Evolutionary conservation across 371 early-diverging fungal species (phyloP).

Genomic region (Batrachochytrium dendrobatidis): DNA sequence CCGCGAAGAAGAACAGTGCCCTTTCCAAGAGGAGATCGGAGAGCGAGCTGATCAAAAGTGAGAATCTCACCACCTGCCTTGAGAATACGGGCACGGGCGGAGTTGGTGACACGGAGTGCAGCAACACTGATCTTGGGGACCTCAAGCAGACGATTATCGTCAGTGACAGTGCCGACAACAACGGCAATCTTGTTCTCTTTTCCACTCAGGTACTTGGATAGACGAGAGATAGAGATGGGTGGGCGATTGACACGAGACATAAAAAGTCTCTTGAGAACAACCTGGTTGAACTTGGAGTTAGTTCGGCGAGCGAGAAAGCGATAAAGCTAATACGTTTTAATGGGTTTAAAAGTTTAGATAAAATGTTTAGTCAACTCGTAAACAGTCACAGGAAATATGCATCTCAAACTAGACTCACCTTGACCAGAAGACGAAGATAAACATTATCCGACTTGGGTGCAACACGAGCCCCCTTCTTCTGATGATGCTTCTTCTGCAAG

Average conservation of each 20-base stretch:
- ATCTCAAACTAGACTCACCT: slow-evolving; percentile 28
- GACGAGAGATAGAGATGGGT: slow-evolving; percentile 85
- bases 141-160: slow-evolving; percentile 87
- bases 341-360: not conserved
- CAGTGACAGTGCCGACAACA: slow-evolving; percentile 94
- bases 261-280: slow-evolving; percentile 94
- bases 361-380: not conserved
- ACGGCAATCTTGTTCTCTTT: slow-evolving; percentile 75
- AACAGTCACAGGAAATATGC: not conserved
- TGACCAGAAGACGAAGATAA: slow-evolving; percentile 92
- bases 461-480: slow-evolving; percentile 78
- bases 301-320: slow-evolving; percentile 98
- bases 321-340: slow-evolving; percentile 68
- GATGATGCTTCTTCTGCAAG: slow-evolving; percentile 86
- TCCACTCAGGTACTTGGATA: slow-evolving; percentile 62
- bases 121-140: slow-evolving; percentile 94
- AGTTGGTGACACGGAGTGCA: slow-evolving; percentile 90
- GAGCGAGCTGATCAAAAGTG: slow-evolving; percentile 97
- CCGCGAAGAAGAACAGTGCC: slow-evolving; percentile 95
- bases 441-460: slow-evolving; percentile 88
- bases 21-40: slow-evolving; percentile 94
- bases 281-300: slow-evolving; percentile 96
- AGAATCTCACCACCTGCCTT: slow-evolving; percentile 97
- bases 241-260: slow-evolving; percentile 97
- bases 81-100: slow-evolving; percentile 93